Evolutionary conservation across 1,139 yeast genomes (phyloP).

Genomic region (Blastobotrys capitulatus): DNA sequence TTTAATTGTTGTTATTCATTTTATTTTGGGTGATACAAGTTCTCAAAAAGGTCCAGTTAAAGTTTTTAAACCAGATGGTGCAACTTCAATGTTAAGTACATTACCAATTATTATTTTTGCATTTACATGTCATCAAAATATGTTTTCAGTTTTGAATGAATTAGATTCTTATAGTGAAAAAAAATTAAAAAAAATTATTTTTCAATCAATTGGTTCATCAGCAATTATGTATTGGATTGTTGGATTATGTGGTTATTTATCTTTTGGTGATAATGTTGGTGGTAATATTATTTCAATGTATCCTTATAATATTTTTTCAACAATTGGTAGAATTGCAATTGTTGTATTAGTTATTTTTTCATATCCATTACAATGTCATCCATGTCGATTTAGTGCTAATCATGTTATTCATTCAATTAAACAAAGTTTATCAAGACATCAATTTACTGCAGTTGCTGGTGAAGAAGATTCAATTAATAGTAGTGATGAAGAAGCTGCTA

Average conservation of each 20-base stretch:
- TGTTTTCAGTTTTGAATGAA: conserved; percentile 88
- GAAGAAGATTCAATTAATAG: conserved; percentile 13
- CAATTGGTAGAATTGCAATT: conserved; percentile 67
- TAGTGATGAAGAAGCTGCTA: conserved; percentile 12
- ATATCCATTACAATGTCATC: conserved; percentile 90
- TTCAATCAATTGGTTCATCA: conserved; percentile 51
- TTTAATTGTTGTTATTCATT: conserved; percentile 65
- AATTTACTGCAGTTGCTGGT: conserved; percentile 13
- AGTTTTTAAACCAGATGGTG: conserved; percentile 48
- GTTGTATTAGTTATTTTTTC: conserved; percentile 81
- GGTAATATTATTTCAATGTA: conserved; percentile 79
- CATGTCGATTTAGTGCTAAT: conserved; percentile 79
- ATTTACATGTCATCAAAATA: conserved; percentile 88
- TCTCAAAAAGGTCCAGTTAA: conserved; percentile 50
- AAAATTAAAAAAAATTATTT: conserved; percentile 49
- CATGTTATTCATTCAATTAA: conserved; percentile 58
- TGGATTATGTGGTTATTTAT: conserved; percentile 78
- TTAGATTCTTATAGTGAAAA: conserved; percentile 50
- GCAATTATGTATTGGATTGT: conserved; percentile 59
- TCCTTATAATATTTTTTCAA: conserved; percentile 42
- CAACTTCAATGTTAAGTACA: conserved; percentile 63
- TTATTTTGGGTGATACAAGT: conserved; percentile 41
- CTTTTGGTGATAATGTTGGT: conserved; percentile 70
- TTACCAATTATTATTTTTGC: conserved; percentile 93
- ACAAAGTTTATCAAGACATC: conserved; percentile 9